Percentiles rank a stretch among this genome's conserved stretches.
These are phyloP conservation scores for Acidomyces sp. DNA, from an alignment of 495 filamentous ascomycete genomes.

Conservation along the genomic window DNA sequence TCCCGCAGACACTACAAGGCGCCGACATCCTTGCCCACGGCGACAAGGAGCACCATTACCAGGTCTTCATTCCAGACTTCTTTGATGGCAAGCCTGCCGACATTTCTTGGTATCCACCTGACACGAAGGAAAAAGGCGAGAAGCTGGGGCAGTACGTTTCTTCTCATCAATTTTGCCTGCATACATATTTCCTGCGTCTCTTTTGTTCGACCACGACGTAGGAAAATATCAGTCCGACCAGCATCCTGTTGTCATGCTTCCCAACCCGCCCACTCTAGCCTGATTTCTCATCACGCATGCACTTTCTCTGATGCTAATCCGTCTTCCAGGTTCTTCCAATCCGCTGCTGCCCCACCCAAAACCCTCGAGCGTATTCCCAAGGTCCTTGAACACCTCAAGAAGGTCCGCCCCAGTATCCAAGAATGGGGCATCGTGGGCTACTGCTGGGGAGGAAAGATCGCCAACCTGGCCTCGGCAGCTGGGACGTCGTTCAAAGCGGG, in stretches of 20 bases:
- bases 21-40: slow-evolving; percentile 55
- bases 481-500: slow-evolving; percentile 55
- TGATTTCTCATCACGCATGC: too few relatives aligned
- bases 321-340: slow-evolving; percentile 50
- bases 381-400: slow-evolving; percentile 44
- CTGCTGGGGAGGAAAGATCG: slow-evolving; percentile 81
- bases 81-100: slow-evolving; percentile 47
- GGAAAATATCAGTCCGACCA: too few relatives aligned
- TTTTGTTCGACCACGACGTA: too few relatives aligned
- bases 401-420: slow-evolving; percentile 41
- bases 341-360: slow-evolving; percentile 47
- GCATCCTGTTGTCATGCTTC: too few relatives aligned
- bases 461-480: slow-evolving; percentile 44
- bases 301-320: neutral
- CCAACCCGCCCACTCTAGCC: too few relatives aligned
- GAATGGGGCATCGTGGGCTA: slow-evolving; percentile 80
- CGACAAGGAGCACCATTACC: slow-evolving; percentile 42
- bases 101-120: slow-evolving; percentile 57
- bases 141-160: slow-evolving; percentile 40
- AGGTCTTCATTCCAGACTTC: slow-evolving; percentile 36
- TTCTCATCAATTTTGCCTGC: neutral
- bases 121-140: slow-evolving; percentile 67
- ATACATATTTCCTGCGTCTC: too few relatives aligned
- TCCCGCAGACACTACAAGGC: slow-evolving; percentile 53
- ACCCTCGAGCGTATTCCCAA: slow-evolving; percentile 51